Evolutionary conservation across 805 yeast species (phyloP).

Genomic region (Candida mattraensis): DNA sequence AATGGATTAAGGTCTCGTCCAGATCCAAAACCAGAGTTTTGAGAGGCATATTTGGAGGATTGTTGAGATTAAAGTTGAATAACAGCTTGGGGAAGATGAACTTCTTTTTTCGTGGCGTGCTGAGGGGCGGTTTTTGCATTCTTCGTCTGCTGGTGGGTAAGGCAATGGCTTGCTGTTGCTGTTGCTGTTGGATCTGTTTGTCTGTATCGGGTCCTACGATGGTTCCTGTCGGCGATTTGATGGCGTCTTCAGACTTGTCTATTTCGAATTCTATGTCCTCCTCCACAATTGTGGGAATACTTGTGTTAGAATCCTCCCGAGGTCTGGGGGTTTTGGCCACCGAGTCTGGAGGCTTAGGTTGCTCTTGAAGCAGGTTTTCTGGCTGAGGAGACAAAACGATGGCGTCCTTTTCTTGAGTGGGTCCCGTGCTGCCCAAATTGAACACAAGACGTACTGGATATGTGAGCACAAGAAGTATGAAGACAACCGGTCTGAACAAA

Average conservation of each 20-base stretch:
- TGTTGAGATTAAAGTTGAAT: constrained; percentile 33
- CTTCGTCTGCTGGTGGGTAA: too few species aligned
- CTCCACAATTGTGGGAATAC: constrained; percentile 32
- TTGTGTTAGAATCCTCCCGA: constrained; percentile 9
- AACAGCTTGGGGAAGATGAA: constrained; percentile 36
- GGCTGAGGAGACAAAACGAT: not conserved
- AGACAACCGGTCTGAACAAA: constrained; percentile 50
- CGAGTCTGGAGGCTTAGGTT: too few species aligned
- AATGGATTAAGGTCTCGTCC: constrained; percentile 93
- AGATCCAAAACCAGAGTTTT: constrained; percentile 84
- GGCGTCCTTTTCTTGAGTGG: not conserved
- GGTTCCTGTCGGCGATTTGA: constrained; percentile 35
- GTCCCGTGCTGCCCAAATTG: not conserved
- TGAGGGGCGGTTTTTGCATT: not conserved
- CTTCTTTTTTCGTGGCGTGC: constrained; percentile 25
- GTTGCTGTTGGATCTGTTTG: constrained; percentile 7
- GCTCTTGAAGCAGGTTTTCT: not conserved
- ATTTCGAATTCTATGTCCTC: constrained; percentile 38
- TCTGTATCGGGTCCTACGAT: constrained; percentile 5
- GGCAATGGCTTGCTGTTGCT: constrained; percentile 3
- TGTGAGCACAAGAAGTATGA: constrained; percentile 50
- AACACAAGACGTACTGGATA: constrained; percentile 50
- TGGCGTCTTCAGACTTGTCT: constrained; percentile 32
- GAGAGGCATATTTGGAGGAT: constrained; percentile 33
- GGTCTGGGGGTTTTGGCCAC: constrained; percentile 2